Evolutionary conservation across 805 yeast species (phyloP).

Genomic region (Metschnikowia arizonensis): DNA sequence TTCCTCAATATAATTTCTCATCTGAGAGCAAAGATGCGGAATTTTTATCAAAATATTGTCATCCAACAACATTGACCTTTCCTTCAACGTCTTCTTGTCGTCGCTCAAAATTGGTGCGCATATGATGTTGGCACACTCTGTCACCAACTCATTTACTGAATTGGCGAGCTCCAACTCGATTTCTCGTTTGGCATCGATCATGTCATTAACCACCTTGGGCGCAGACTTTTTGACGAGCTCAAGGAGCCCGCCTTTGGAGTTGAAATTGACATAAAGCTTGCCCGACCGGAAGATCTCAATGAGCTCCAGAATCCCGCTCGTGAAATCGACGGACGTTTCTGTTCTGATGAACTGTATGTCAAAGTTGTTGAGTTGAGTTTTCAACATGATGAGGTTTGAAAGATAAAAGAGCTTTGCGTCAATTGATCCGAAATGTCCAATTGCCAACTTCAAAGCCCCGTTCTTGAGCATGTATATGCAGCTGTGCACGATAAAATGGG

Average conservation of each 20-base stretch:
- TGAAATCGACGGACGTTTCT: slow-evolving; percentile 76
- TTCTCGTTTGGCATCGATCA: slow-evolving; percentile 73
- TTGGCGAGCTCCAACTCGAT: slow-evolving; percentile 69
- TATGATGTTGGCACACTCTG: slow-evolving; percentile 42
- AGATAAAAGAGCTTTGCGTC: slow-evolving; percentile 67
- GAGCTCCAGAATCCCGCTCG: slow-evolving; percentile 56
- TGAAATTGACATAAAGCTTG: slow-evolving; percentile 42
- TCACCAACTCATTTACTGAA: slow-evolving; percentile 65
- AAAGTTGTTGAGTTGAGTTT: slow-evolving; percentile 64
- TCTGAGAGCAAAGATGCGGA: slow-evolving; percentile 51
- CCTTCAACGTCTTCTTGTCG: slow-evolving; percentile 19
- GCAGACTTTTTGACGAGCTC: slow-evolving; percentile 61
- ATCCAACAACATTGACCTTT: slow-evolving; percentile 41
- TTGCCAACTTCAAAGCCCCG: slow-evolving; percentile 46
- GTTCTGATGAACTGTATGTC: slow-evolving; percentile 74
- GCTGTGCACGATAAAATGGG: slow-evolving; percentile 80
- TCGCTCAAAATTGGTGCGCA: slow-evolving; percentile 37
- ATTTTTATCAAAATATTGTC: slow-evolving; percentile 49
- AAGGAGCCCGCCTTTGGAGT: slow-evolving; percentile 34
- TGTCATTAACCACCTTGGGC: slow-evolving; percentile 75
- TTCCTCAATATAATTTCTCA: slow-evolving; percentile 55
- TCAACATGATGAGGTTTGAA: slow-evolving; percentile 65
- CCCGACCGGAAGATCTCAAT: slow-evolving; percentile 36
- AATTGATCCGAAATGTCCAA: slow-evolving; percentile 43
- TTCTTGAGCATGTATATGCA: slow-evolving; percentile 59